phyloP scores from a whole-genome alignment of 179 eudicot genomes.

The Heliamphora pulchella region DNA sequence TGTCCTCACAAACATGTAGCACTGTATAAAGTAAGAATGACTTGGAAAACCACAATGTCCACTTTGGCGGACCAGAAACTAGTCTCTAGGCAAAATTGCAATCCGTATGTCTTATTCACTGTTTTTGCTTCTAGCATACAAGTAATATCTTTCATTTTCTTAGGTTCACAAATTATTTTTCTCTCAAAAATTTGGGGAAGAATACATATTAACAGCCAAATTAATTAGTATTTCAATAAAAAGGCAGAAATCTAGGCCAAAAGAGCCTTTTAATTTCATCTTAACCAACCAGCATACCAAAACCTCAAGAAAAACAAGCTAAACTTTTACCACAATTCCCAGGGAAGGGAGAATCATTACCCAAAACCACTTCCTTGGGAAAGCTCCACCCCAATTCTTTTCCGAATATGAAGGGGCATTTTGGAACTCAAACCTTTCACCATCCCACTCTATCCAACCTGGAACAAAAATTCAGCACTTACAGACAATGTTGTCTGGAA shows the following conservation, averaged over 20 bases:
- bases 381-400: slow-evolving; percentile 95
- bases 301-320: background rate
- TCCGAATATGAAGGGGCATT: slow-evolving; percentile 95
- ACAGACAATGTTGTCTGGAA: slow-evolving; percentile 5
- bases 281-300: background rate
- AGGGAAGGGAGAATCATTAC: slow-evolving; percentile 34
- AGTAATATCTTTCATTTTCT: slow-evolving; percentile 2
- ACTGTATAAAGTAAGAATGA: background rate
- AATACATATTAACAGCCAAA: background rate
- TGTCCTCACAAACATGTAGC: background rate
- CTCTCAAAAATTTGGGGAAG: background rate
- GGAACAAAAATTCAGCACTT: slow-evolving; percentile 24
- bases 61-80: slow-evolving; percentile 1
- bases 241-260: slow-evolving; percentile 6
- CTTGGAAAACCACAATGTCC: background rate
- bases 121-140: background rate
- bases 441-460: slow-evolving; percentile 99
- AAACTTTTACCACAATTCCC: background rate
- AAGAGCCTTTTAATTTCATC: background rate
- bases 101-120: background rate
- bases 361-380: slow-evolving; percentile 97
- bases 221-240: background rate
- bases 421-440: slow-evolving; percentile 76
- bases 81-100: background rate
- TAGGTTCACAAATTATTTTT: background rate